phyloP scores from a whole-genome alignment of 2,329 filamentous ascomycete genomes.

The Scytalidium sp. region DNA sequence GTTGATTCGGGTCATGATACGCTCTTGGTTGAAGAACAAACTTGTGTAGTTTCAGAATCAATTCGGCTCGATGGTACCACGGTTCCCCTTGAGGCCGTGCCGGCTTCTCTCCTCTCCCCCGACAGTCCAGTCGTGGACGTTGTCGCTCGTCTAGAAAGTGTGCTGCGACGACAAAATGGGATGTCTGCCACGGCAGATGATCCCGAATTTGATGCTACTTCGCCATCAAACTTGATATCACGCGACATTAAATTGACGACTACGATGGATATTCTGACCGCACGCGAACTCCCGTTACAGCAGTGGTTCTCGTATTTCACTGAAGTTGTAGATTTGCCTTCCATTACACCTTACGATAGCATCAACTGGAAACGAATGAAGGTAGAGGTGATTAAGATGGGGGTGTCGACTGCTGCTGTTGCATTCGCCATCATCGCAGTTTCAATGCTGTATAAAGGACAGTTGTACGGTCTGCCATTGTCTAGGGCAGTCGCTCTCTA shows the following conservation, averaged over 20 bases:
- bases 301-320: conserved; percentile 13
- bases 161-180: neutral
- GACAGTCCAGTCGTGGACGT: neutral
- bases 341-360: conserved; percentile 12
- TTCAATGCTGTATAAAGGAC: conserved; percentile 10
- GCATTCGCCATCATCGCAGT: conserved; percentile 10
- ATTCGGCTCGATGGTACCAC: neutral
- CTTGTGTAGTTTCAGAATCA: neutral
- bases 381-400: conserved; percentile 5
- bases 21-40: neutral
- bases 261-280: conserved; percentile 14
- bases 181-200: neutral
- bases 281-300: conserved; percentile 5
- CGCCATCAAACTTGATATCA: conserved; percentile 14
- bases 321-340: conserved; percentile 15
- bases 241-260: conserved; percentile 20
- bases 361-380: conserved; percentile 17
- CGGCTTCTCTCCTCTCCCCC: neutral
- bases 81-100: neutral
- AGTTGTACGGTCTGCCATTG: conserved; percentile 10
- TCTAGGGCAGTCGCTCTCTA: conserved; percentile 9
- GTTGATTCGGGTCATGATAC: neutral
- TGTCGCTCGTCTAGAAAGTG: neutral
- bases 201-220: conserved; percentile 1
- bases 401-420: conserved; percentile 1